Base-by-base conservation (phyloP, 2,329 filamentous ascomycete species). In the Fusarium neocosmosporiellum region DNA sequence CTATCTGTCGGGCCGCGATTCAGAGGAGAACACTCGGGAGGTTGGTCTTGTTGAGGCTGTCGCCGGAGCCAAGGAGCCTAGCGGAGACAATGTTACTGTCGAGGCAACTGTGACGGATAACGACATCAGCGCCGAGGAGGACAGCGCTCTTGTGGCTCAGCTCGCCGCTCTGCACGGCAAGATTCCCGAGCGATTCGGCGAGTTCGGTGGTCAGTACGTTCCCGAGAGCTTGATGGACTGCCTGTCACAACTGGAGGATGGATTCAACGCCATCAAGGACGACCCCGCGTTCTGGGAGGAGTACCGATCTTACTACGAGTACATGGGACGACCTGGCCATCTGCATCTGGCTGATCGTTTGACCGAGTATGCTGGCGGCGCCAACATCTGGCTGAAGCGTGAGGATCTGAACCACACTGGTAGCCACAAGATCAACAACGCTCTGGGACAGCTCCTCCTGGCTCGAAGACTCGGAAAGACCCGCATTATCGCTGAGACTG, bases 401-500 rank as follows among this genome's bases (percentile, higher is more conserved):
- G 96, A 99, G 84, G 96, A 99, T 81, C 87, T 98, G 65, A 98
- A 98, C 84, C 96, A 99, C 82, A 98, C 96, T 10, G 96, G 96
- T 75, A 97, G 94, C 71, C 96, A 99, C 88, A 99, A 99, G 89
- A 98, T 99, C 87, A 99, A 99, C 87, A 99, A 99, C 79, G 96
- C 96, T 1, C 87, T 99, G 10, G 96, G 96, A 3, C 96, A 99
- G 83, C 91, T 98, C 57, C 89, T 99, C 16, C 86, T 99, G 41
- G 96, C 96, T 2, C 89, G 89, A 77, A 88, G 94, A 70, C 85
- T 99, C 57, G 96, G 96, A 59, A 99, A 99, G 89, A 98, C 92
- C 7, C 93, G 95, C 81, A 98, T 99, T 78, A 99, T 99, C 77
- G 96, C 96, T 57, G 96, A 99, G 85, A 99, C 96, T 18, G 96